Evolutionary conservation across 1,284 basidiomycete species (phyloP).

Genomic region (Trametes versicolor): DNA sequence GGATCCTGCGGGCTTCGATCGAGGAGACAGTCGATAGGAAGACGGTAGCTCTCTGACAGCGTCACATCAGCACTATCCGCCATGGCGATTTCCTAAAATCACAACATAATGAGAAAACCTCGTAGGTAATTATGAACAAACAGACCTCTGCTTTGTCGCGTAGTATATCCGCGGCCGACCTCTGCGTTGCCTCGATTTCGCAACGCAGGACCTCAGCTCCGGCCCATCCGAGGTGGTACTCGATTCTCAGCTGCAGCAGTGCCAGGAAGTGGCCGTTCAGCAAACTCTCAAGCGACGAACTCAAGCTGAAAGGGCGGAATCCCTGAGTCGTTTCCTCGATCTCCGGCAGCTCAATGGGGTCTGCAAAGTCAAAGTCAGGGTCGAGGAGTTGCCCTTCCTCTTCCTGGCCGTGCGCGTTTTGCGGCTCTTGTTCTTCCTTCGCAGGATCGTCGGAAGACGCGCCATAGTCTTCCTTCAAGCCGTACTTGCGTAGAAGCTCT

Average conservation of each 20-base stretch:
- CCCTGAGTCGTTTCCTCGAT: slow-evolving; percentile 11
- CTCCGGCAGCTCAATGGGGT: background rate
- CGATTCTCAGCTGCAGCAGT: slow-evolving; percentile 58
- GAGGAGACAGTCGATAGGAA: slow-evolving; percentile 64
- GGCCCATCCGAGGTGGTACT: slow-evolving; percentile 68
- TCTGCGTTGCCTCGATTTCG: slow-evolving; percentile 58
- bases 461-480: slow-evolving; percentile 51
- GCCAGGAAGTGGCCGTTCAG: slow-evolving; percentile 62
- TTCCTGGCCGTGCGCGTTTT: slow-evolving; percentile 26
- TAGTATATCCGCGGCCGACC: slow-evolving; percentile 50
- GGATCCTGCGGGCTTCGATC: slow-evolving; percentile 43
- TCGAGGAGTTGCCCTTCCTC: slow-evolving; percentile 17
- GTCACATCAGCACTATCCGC: slow-evolving; percentile 59
- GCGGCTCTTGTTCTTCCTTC: slow-evolving; percentile 42
- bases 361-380: slow-evolving; percentile 19
- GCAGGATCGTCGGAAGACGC: slow-evolving; percentile 37
- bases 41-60: slow-evolving; percentile 50
- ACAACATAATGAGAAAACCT: background rate
- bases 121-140: background rate
- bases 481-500: slow-evolving; percentile 58
- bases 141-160: slow-evolving; percentile 45
- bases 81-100: slow-evolving; percentile 44
- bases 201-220: slow-evolving; percentile 64
- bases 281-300: slow-evolving; percentile 64
- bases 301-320: slow-evolving; percentile 68